phyloP scores from a whole-genome alignment of 345 rosid genomes.

The Ceriops zippeliana region DNA sequence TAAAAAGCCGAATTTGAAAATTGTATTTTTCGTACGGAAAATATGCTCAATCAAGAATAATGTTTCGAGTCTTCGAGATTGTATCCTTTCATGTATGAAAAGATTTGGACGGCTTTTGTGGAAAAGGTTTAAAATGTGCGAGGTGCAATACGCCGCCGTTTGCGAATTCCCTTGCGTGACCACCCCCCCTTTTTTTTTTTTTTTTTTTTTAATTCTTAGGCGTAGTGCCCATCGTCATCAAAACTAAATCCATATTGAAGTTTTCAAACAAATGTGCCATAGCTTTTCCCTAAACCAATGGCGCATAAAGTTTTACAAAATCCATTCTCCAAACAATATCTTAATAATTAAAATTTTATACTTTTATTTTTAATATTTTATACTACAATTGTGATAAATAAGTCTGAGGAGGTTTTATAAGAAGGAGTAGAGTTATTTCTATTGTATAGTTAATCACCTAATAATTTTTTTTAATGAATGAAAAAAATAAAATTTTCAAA shows the following conservation, averaged over 20 bases:
- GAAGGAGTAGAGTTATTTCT: no score
- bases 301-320: background rate
- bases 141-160: background rate
- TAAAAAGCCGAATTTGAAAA: no score
- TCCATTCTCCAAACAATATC: no score
- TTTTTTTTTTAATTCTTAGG: background rate
- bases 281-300: background rate
- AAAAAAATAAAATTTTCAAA: background rate
- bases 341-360: no score
- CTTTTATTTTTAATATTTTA: no score
- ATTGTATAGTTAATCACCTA: no score
- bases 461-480: no score
- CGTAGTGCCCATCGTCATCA: slow-evolving; percentile 1
- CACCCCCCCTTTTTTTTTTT: no score
- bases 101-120: background rate
- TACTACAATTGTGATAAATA: no score
- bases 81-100: background rate
- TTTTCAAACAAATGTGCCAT: background rate
- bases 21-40: background rate
- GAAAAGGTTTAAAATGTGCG: slow-evolving; percentile 2
- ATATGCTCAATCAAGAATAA: background rate
- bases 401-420: no score
- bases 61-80: background rate
- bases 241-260: background rate
- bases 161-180: background rate